Evolutionary conservation across 495 filamentous ascomycete species (phyloP), one percentile per base, ranked within the genome.

Genomic region (Aspergillus biplanus): DNA sequence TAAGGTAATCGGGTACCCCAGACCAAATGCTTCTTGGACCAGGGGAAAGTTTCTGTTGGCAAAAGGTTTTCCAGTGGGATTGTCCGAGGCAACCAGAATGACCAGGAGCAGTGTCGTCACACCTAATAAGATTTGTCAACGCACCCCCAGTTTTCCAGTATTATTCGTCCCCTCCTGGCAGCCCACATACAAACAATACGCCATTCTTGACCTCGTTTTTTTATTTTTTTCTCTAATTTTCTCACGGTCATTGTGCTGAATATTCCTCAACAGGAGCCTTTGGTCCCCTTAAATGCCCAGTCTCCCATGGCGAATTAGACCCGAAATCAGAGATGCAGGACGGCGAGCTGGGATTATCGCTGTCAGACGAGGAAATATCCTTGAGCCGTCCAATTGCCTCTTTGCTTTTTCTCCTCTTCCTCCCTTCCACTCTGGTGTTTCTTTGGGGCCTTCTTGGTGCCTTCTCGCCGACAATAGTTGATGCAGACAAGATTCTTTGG

Each of bases 321-420:
- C 37, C 3, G 37, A 44, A 44, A 15, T 44, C 21, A 27, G 21
- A 27, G n/a, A 44, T 44, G 39, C 39, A 44, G 39, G 39, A 6
- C 21, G 16, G 7, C 52, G 7, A 49, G 35, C 48, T 34, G 48
- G 58, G 48, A 60, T 60, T 15, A 59, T 60, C 46, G 33, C 34
- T 53, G 58, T 60, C 48, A 60, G 44, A 37, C 27, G 33, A 46
- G 4, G 6, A 6, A 9, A 16, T 12, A 54, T 12, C 52, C 27
- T 15, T 9, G 7, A 27, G 27, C 9, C 39, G 8, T 15, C 39
- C 16, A 50, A 50, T 50, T 9, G 7, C 27, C n/a, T 56, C n/a
- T 33, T 53, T 33, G 7, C 50, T n/a, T 11, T 53, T 53, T 53
- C 7, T 33, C 27, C 50, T 33, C 21, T 33, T 32, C 33, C 6